Evolutionary conservation across 768 basidiomycete species (phyloP), one percentile per base, ranked within the genome.

Genomic region (Hypholoma fasciculare): DNA sequence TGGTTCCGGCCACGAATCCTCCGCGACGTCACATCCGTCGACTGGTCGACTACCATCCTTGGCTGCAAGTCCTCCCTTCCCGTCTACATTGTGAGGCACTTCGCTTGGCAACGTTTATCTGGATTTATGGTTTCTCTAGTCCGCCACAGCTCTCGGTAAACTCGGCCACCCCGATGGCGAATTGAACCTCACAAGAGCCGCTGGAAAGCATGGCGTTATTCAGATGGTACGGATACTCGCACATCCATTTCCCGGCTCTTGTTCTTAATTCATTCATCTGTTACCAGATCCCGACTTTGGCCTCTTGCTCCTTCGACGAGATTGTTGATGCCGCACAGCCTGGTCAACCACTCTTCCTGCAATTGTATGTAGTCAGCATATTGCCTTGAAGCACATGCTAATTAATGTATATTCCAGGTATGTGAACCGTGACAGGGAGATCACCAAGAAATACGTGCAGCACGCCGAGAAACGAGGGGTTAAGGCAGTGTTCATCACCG

Each of bases 141-240:
- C 87, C n/a, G 93, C 93, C 0, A 94, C 94, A 4, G 93, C 91
- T 3, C 81, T 94, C 3, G 93, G 95, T 16, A 98, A 96, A 75
- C 86, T 99, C 2, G 94, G 96, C 1, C 95, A 98, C 68, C 94
- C 95, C 0, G 93, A 97, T 60, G 96, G 96, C 11, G 96, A 98
- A 74, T 79, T 96, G 19, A 93, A 89, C 65, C 70, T 98, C 26
- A 98, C 96, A 2, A 80, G 88, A 65, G 95, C 94, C 0, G 96
- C 93, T 0, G 94, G 84, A 0, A 91, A 91, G 67, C 85, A 51
- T 61, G 75, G 72, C 20, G 65, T 78, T 43, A 78, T 78, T 52
- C 78, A 80, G 58, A 78, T 78, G 78, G 77, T 76, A 46, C 20
- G 43, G 5, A 37, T 16, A 39, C 26, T 49, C 27, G 13, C 0